These are phyloP conservation scores for Nitzschia sp. DNA, from an alignment of 108 stramenopile species.

Conservation along the genomic window DNA sequence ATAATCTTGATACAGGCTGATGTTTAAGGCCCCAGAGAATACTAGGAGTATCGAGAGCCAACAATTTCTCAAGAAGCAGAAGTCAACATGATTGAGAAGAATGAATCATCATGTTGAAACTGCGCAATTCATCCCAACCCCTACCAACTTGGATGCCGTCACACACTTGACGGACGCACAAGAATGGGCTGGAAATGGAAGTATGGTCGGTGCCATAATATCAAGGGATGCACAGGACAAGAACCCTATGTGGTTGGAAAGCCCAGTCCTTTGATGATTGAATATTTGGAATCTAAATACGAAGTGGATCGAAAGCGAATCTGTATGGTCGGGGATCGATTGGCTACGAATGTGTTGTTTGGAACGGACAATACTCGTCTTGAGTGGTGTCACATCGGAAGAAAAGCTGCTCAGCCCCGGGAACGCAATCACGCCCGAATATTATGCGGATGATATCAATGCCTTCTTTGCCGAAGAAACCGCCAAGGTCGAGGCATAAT, in stretches of 20 bases:
- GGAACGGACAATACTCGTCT: conserved; percentile 94
- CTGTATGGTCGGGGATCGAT: conserved; percentile 98
- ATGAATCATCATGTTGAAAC: too few species aligned
- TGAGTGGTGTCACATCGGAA: conserved; percentile 97
- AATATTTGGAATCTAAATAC: conserved; percentile 91
- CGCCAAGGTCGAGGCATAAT: not conserved
- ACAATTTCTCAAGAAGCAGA: too few species aligned
- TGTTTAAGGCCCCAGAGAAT: too few species aligned
- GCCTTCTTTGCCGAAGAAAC: conserved; percentile 69
- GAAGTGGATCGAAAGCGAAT: conserved; percentile 74
- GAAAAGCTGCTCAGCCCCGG: conserved; percentile 86
- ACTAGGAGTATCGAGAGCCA: too few species aligned
- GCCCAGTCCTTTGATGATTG: conserved; percentile 96
- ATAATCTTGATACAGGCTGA: too few species aligned
- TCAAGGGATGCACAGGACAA: conserved; percentile 92
- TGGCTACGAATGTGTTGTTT: conserved; percentile 98
- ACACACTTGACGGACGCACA: conserved; percentile 98
- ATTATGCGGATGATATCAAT: conserved; percentile 92
- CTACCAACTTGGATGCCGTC: conserved; percentile 98
- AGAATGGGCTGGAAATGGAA: conserved; percentile 98
- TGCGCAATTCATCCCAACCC: conserved; percentile 97
- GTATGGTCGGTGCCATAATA: conserved; percentile 94
- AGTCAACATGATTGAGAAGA: too few species aligned
- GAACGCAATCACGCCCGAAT: conserved; percentile 93
- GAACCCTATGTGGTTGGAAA: conserved; percentile 97